These are phyloP conservation scores for Canna indica DNA, from an alignment of 176 grass and related monocot species.

Conservation along the genomic window DNA sequence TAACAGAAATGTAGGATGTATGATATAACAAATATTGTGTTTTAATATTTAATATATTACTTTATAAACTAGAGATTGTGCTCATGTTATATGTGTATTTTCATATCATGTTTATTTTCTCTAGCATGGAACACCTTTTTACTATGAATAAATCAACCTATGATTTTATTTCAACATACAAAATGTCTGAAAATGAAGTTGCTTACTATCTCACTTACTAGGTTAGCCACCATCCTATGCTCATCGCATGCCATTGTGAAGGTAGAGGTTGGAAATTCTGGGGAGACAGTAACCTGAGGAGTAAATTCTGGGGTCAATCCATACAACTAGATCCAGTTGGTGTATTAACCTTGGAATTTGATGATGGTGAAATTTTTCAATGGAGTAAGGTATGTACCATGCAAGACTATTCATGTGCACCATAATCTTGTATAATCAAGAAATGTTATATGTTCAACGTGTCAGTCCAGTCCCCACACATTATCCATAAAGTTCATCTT, in stretches of 20 bases:
- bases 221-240: conserved; percentile 52
- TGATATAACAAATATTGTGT: background rate
- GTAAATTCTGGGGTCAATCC: conserved; percentile 48
- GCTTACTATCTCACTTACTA: conserved; percentile 9
- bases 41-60: too few relatives aligned
- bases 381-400: conserved; percentile 44
- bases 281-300: conserved; percentile 57
- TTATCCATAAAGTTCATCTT: background rate
- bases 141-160: background rate
- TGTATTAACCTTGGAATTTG: conserved; percentile 45
- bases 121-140: background rate
- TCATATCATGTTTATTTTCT: background rate
- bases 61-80: too few relatives aligned
- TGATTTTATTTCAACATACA: background rate
- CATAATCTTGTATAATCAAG: background rate
- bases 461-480: background rate
- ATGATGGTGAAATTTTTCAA: conserved; percentile 48
- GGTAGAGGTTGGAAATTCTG: conserved; percentile 50
- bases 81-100: too few relatives aligned
- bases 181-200: background rate
- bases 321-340: conserved; percentile 58
- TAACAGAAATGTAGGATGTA: background rate
- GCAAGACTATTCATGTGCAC: conserved; percentile 1
- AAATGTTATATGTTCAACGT: background rate
- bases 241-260: conserved; percentile 56